These are phyloP conservation scores for Magnolia changhungtana DNA, from an alignment of 164 flowering plant species.

Conservation along the genomic window DNA sequence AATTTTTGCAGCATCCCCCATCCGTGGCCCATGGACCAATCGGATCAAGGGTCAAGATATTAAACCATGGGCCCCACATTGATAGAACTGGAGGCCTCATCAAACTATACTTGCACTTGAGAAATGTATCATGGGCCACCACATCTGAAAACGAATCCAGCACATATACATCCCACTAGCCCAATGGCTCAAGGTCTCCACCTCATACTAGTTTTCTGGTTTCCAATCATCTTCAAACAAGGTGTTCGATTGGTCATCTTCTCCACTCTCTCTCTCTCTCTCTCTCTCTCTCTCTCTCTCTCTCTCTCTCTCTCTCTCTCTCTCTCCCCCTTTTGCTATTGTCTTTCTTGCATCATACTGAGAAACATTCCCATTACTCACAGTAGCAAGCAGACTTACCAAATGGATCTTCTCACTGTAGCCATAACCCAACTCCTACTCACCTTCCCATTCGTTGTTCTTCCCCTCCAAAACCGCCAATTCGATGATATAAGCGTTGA, in stretches of 20 bases:
- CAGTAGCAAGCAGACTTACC: conserved; percentile 1
- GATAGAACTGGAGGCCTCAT: too few species aligned
- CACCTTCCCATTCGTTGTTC: conserved; percentile 10
- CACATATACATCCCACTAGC: conserved; percentile 21
- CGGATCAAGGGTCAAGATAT: too few species aligned
- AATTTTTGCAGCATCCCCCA: too few species aligned
- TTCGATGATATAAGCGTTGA: conserved; percentile 5
- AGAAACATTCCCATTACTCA: conserved; percentile 7
- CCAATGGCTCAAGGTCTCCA: conserved; percentile 9
- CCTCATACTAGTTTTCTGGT: conserved; percentile 1
- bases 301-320: too few species aligned
- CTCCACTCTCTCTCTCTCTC: not conserved
- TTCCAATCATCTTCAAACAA: conserved; percentile 1
- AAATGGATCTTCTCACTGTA: conserved; percentile 9
- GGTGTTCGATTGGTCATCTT: conserved; percentile 5
- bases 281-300: too few species aligned
- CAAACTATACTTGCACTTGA: conserved; percentile 3
- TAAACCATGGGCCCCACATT: too few species aligned
- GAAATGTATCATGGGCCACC: not conserved
- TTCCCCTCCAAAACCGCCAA: conserved; percentile 15
- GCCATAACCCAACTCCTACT: conserved; percentile 11
- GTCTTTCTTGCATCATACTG: not conserved
- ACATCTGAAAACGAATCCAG: conserved; percentile 6
- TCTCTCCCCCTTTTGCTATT: not conserved
- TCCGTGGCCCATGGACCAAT: too few species aligned